phyloP scores from a whole-genome alignment of 441 rosid genomes.

The Adansonia rubrostipa region DNA sequence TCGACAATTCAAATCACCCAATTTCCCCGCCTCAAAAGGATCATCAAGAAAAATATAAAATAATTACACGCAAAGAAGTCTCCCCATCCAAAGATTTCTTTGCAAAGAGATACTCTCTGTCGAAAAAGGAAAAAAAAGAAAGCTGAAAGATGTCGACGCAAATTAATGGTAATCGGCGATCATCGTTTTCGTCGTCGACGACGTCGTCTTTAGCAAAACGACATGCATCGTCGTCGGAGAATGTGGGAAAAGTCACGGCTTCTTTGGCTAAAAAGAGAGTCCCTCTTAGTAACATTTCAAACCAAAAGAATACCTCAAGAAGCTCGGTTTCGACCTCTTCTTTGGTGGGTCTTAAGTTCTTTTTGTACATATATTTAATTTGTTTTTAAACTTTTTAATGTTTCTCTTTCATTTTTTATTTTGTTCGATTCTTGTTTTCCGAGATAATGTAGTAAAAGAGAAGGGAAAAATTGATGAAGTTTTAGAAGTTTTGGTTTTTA shows the following conservation, averaged over 20 bases:
- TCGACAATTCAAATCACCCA: conserved; percentile 45
- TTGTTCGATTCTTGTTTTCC: background rate
- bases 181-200: conserved; percentile 81
- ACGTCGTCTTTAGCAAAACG: conserved; percentile 83
- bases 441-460: background rate
- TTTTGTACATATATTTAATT: background rate
- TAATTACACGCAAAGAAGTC: background rate
- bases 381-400: background rate
- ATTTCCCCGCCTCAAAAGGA: conserved; percentile 43
- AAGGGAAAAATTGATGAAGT: background rate
- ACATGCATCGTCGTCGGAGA: conserved; percentile 52
- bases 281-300: conserved; percentile 76
- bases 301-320: conserved; percentile 55
- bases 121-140: background rate
- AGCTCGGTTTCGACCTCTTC: conserved; percentile 45
- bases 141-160: conserved; percentile 53
- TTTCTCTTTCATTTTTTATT: background rate
- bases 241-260: conserved; percentile 40
- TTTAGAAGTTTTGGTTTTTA: background rate
- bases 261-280: conserved; percentile 71
- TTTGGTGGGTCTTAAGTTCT: conserved; percentile 44
- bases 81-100: background rate
- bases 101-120: background rate
- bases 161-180: conserved; percentile 49
- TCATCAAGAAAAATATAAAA: conserved; percentile 33